phyloP scores from a whole-genome alignment of 108 stramenopile genomes.

The Epipyxis sp. region DNA sequence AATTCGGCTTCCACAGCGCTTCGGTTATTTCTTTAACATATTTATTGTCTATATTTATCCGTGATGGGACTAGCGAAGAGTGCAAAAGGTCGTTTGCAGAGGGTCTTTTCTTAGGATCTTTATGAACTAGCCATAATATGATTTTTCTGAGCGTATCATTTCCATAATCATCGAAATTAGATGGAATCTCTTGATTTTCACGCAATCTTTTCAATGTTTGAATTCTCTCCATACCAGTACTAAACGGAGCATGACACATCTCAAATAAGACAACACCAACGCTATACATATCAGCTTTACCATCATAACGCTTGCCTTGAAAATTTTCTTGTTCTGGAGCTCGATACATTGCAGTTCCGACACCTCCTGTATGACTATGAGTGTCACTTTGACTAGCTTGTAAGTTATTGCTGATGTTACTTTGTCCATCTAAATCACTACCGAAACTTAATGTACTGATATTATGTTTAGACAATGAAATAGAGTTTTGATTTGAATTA shows the following conservation, averaged over 20 bases:
- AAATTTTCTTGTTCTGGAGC: constrained; percentile 73
- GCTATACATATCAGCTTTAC: constrained; percentile 81
- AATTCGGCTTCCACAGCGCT: background rate
- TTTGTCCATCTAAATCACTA: too few species aligned
- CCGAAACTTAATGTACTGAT: too few species aligned
- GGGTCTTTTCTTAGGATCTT: background rate
- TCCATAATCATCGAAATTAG: background rate
- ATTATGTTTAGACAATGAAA: too few species aligned
- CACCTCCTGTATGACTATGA: constrained; percentile 69
- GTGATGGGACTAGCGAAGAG: background rate
- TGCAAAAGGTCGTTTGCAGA: background rate
- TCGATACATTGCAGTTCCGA: constrained; percentile 90
- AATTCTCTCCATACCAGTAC: background rate
- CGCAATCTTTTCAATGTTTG: background rate
- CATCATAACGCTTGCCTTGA: constrained; percentile 62
- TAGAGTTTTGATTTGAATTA: too few species aligned
- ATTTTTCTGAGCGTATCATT: background rate
- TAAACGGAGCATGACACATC: constrained; percentile 71
- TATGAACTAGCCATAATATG: background rate
- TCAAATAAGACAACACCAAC: constrained; percentile 89
- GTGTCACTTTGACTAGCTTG: too few species aligned
- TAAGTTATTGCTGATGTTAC: too few species aligned
- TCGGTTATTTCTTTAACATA: background rate
- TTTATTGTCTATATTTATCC: background rate
- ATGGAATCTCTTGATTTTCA: background rate